Evolutionary conservation across 2,329 filamentous ascomycete species (phyloP), one percentile per base, ranked within the genome.

Genomic region (Fusarium solani-melongenae): DNA sequence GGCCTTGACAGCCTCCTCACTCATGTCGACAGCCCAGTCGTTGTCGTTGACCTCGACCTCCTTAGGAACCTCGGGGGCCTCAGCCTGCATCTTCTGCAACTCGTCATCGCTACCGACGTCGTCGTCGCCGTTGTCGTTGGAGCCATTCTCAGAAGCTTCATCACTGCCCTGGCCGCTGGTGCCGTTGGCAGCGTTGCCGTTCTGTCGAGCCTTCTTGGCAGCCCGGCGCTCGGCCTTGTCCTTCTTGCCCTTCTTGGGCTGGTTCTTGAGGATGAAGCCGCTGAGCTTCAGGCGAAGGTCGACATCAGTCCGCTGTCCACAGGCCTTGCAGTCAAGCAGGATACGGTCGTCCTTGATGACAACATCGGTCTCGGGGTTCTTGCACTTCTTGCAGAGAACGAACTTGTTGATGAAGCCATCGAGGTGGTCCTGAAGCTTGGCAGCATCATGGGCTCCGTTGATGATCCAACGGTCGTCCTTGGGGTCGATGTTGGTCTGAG

Each of bases 391-490:
- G 93, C 96, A 99, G 74, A 99, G 95, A 80, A 99, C 96, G 78
- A 98, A 99, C 87, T 94, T 98, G 88, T 92, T 90, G 87, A 99
- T 99, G 90, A 99, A 99, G 79, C 95, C 95, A 83, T 98, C 96
- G 57, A 99, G 93, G 79, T 98, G 95, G 83, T 98, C 96, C 88
- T 99, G 96, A 57, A 99, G 93, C 89, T 98, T 98, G 84, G 89
- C 87, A 72, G 96, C 92, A 77, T 99, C 96, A 83, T 99, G 96
- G 77, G 96, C 94, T 82, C 96, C 96, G 86, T 99, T 99, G 90
- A 99, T 98, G 87, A 99, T 99, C 96, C 96, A 99, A 83, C 96
- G 96, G 83, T 99, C 96, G 83, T 98, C 96, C 80, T 94, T 92
- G 76, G 96, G 96, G 83, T 98, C 96, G 79, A 95, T 95, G 87